phyloP scores from a whole-genome alignment of 805 yeast species.

The Lachancea fermentati region DNA sequence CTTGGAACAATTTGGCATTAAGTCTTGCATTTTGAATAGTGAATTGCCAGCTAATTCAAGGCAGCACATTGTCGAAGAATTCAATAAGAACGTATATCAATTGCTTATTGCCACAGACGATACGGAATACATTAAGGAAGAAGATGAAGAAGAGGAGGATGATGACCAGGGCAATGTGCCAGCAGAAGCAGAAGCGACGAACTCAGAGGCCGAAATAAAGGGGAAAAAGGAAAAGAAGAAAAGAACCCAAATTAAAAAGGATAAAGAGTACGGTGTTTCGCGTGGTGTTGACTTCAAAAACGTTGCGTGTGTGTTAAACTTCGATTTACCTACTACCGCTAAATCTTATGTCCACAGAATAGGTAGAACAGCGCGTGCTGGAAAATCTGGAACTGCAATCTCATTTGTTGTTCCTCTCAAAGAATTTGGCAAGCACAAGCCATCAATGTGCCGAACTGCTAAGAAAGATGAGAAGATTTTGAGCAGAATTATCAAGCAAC shows the following conservation, averaged over 20 bases:
- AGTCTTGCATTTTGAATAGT: conserved; percentile 80
- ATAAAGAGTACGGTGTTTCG: conserved; percentile 86
- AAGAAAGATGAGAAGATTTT: conserved; percentile 84
- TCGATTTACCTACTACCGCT: conserved; percentile 87
- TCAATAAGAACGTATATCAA: conserved; percentile 81
- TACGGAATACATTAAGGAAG: conserved; percentile 51
- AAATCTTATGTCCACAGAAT: conserved; percentile 88
- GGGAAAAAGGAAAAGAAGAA: conserved; percentile 25
- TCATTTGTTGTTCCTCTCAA: conserved; percentile 83
- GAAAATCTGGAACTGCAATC: conserved; percentile 89
- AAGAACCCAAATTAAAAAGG: conserved; percentile 36
- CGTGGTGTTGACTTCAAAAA: conserved; percentile 96
- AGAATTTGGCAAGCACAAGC: conserved; percentile 84
- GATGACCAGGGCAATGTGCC: conserved; percentile 9
- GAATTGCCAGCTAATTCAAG: conserved; percentile 92
- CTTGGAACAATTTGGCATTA: conserved; percentile 90
- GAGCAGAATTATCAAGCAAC: conserved; percentile 69
- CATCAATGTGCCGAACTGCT: conserved; percentile 64
- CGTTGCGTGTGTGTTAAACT: conserved; percentile 93
- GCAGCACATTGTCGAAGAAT: conserved; percentile 91
- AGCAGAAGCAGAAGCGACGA: conserved; percentile 2
- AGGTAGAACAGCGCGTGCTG: conserved; percentile 98
- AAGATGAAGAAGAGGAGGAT: conserved; percentile 36
- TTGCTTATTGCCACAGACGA: conserved; percentile 95
- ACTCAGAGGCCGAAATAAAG: conserved; percentile 14